Evolutionary conservation across 352 stramenopile species (phyloP), one percentile per base, ranked within the genome.

Genomic region (Blastocystis sp.): DNA sequence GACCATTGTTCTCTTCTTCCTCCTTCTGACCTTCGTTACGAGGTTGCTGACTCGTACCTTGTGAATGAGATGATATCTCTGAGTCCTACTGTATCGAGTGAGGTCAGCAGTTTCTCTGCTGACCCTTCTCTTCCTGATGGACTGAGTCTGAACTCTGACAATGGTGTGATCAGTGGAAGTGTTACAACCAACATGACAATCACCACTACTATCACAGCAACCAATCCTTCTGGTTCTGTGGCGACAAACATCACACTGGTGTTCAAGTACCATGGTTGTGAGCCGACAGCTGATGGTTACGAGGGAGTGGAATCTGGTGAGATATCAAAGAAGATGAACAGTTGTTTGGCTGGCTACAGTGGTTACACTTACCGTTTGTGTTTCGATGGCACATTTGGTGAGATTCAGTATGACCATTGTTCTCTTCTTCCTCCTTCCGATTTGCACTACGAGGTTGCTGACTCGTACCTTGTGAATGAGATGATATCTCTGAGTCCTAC

Each of bases 241-340:
- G 38, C 24, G n/a, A 9, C 24, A n/a, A 14, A 4, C 11, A 40
- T 71, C 19, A n/a, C 45, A 3, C 14, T 71, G 2, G 43, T 45
- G 19, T 40, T 71, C 34, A 38, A 40, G n/a, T 71, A 71, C 43
- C 63, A 40, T 2, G 9, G 9, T 71, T 71, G 63, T 71, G 38
- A 42, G 34, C 3, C 63, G 9, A 10, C 61, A 9, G 63, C n/a
- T 2, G 63, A 71, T 71, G 63, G 63, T 52, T 71, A 71, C 38
- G 63, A 71, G n/a, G 63, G 17, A 40, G 63, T 71, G 1, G 63
- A 71, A 40, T 71, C 63, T 71, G 63, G 63, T 40, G 63, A 71
- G 38, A 24, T 40, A 28, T 71, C 63, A n/a, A 52, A 19, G 2
- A 40, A 52, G 14, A 4, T 11, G 45, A 34, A 17, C 59, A 64